Percentiles rank a stretch among this genome's conserved stretches.
These are phyloP conservation scores for Saccharomycopsis malanga DNA, from an alignment of 805 yeast genomes.

Conservation along the genomic window DNA sequence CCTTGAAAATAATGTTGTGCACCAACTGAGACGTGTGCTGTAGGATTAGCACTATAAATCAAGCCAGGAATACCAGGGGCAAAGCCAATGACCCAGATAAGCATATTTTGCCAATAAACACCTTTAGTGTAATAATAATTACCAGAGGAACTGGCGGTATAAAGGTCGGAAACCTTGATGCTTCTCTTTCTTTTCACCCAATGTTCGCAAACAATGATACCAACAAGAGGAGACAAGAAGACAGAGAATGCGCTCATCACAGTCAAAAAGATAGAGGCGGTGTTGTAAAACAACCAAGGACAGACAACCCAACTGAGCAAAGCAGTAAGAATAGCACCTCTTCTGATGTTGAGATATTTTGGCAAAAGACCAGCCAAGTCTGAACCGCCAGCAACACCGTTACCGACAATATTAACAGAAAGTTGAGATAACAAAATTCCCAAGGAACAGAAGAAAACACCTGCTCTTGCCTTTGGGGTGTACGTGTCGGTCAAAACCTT, in stretches of 20 bases:
- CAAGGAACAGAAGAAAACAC: slow-evolving; percentile 31
- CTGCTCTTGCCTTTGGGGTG: slow-evolving; percentile 31
- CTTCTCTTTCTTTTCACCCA: slow-evolving; percentile 32
- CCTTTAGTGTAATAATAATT: slow-evolving; percentile 37
- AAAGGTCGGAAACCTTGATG: slow-evolving; percentile 37
- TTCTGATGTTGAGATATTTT: slow-evolving; percentile 34
- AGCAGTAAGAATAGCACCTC: slow-evolving; percentile 41
- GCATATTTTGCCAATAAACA: slow-evolving; percentile 35
- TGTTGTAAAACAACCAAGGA: slow-evolving; percentile 36
- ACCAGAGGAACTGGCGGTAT: slow-evolving; percentile 28
- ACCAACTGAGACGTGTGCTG: slow-evolving; percentile 28
- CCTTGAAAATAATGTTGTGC: slow-evolving; percentile 37
- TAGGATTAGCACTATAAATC: slow-evolving; percentile 31
- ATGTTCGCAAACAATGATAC: slow-evolving; percentile 34
- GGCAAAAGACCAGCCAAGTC: slow-evolving; percentile 36
- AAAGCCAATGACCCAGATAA: slow-evolving; percentile 35
- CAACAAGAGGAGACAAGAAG: slow-evolving; percentile 35
- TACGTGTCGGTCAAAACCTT: slow-evolving; percentile 30
- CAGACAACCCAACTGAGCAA: slow-evolving; percentile 32
- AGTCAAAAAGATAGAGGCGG: slow-evolving; percentile 31
- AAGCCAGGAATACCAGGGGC: slow-evolving; percentile 48
- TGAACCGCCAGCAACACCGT: slow-evolving; percentile 34
- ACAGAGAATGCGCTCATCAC: slow-evolving; percentile 33
- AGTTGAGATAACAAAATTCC: slow-evolving; percentile 29
- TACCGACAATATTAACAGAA: slow-evolving; percentile 30